Evolutionary conservation across 768 basidiomycete genomes (phyloP).

Genomic region (Tremella yokohamensis): DNA sequence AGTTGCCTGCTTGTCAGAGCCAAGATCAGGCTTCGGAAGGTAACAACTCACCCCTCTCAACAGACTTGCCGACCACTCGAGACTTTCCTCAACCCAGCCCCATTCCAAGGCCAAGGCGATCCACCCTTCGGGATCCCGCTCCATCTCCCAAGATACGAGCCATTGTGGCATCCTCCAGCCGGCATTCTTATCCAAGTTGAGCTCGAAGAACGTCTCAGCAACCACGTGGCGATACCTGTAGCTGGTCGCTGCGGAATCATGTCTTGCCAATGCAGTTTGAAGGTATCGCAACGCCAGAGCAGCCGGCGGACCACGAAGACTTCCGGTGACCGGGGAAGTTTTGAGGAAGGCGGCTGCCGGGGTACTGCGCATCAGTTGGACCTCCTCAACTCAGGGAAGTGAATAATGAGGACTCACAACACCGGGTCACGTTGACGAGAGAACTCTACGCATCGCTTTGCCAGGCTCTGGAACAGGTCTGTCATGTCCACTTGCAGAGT

Average conservation of each 20-base stretch:
- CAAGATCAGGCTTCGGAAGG: background rate
- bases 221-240: conserved; percentile 71
- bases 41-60: conserved; percentile 63
- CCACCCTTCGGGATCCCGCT: conserved; percentile 63
- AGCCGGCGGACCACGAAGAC: conserved; percentile 76
- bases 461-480: conserved; percentile 72
- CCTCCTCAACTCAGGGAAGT: background rate
- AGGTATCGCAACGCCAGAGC: conserved; percentile 87
- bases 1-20: conserved; percentile 16
- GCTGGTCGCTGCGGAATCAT: conserved; percentile 70
- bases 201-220: conserved; percentile 69
- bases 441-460: conserved; percentile 72
- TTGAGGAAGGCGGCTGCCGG: conserved; percentile 72
- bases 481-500: conserved; percentile 80
- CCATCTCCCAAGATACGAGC: conserved; percentile 66
- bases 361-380: conserved; percentile 54
- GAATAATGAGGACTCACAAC: conserved; percentile 53
- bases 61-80: conserved; percentile 68
- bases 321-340: conserved; percentile 55
- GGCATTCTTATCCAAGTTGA: conserved; percentile 54
- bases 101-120: conserved; percentile 73
- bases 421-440: conserved; percentile 48
- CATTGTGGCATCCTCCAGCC: conserved; percentile 66
- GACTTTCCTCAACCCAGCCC: conserved; percentile 72
- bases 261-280: conserved; percentile 69